Evolutionary conservation across 495 filamentous ascomycete species (phyloP).

Genomic region (Articulospora tetracladia): DNA sequence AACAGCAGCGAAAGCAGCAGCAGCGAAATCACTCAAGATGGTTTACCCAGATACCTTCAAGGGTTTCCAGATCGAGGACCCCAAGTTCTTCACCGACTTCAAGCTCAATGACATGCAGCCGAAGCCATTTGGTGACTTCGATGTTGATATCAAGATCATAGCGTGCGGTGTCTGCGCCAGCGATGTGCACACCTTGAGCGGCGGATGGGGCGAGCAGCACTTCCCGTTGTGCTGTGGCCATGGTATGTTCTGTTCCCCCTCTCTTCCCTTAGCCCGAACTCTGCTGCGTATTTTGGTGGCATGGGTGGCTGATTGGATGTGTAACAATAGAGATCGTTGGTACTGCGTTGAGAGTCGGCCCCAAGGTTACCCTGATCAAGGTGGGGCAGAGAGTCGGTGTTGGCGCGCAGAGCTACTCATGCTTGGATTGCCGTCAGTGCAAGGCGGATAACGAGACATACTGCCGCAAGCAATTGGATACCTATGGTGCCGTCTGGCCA

Average conservation of each 20-base stretch:
- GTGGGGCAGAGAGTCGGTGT: conserved; percentile 53
- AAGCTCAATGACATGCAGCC: conserved; percentile 53
- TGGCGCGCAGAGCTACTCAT: conserved; percentile 51
- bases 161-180: conserved; percentile 55
- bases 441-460: conserved; percentile 57
- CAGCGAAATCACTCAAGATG: conserved; percentile 14
- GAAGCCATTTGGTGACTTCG: conserved; percentile 55
- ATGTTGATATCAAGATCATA: conserved; percentile 53
- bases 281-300: background rate
- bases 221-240: conserved; percentile 53
- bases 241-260: conserved; percentile 28
- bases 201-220: conserved; percentile 50
- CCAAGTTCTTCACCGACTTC: conserved; percentile 48
- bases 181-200: conserved; percentile 52
- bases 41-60: conserved; percentile 31
- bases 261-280: background rate
- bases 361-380: conserved; percentile 53
- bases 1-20: background rate
- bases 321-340: conserved; percentile 26
- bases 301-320: background rate
- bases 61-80: conserved; percentile 51
- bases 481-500: conserved; percentile 51
- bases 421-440: conserved; percentile 52
- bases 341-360: conserved; percentile 44
- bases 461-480: conserved; percentile 51